Percentiles rank a stretch among this genome's conserved stretches.
Conservation (phyloP, 2,329 filamentous ascomycete species). For the Scedosporium apiospermum region DNA sequence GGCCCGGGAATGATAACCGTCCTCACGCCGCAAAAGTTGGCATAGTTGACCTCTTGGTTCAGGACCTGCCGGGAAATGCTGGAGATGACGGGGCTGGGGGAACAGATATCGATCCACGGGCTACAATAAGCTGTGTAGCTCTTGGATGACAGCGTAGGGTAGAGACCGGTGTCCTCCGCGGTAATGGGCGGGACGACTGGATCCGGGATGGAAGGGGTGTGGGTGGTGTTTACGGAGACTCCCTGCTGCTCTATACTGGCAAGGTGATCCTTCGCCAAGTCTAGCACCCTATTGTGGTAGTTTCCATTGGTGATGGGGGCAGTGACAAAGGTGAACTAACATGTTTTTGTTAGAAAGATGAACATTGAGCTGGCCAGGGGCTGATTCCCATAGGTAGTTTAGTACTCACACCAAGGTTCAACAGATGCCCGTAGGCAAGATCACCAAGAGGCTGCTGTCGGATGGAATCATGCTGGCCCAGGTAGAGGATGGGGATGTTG, state of each 20-base stretch:
- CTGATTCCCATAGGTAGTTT: too few species aligned
- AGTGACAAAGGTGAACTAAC: conserved; percentile 69
- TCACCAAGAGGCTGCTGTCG: conserved; percentile 52
- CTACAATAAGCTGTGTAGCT: conserved; percentile 74
- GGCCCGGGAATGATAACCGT: conserved; percentile 79
- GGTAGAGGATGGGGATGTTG: conserved; percentile 7
- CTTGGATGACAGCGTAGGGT: conserved; percentile 57
- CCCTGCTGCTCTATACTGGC: conserved; percentile 31
- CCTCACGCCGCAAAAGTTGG: conserved; percentile 84
- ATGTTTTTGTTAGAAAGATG: conserved; percentile 11
- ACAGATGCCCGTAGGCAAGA: conserved; percentile 54
- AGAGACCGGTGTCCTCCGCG: conserved; percentile 67
- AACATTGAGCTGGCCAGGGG: not conserved
- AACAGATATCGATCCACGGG: conserved; percentile 86
- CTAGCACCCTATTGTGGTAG: conserved; percentile 61
- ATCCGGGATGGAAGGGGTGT: conserved; percentile 38
- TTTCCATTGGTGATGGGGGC: conserved; percentile 66
- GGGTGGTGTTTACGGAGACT: conserved; percentile 26
- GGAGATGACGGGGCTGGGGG: conserved; percentile 70
- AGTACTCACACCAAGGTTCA: conserved; percentile 57
- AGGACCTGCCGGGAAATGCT: conserved; percentile 84
- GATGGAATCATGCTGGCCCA: conserved; percentile 63
- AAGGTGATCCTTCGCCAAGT: conserved; percentile 48
- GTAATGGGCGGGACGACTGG: conserved; percentile 61
- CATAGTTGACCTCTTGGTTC: conserved; percentile 86